A percentile compares a stretch with the other conserved stretches of the same genome.
Evolutionary conservation across 2,329 filamentous ascomycete species (phyloP).

Genomic region (Xylaria sp.): DNA sequence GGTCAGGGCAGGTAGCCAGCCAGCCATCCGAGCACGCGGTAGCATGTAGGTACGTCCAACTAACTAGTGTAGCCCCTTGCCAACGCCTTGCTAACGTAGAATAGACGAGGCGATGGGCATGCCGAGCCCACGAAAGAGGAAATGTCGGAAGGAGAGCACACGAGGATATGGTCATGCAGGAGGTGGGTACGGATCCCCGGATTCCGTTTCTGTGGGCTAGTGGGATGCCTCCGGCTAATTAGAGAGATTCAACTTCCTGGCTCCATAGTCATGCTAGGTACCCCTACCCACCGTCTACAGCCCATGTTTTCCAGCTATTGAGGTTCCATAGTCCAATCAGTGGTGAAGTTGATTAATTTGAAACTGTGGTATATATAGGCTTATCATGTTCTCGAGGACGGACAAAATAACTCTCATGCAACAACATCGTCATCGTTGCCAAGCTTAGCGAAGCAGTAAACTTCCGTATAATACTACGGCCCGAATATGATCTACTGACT

Average conservation of each 20-base stretch:
- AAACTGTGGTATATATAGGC: neutral
- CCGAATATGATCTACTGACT: neutral
- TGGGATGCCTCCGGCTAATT: constrained; percentile 18
- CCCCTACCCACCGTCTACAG: neutral
- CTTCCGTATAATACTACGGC: neutral
- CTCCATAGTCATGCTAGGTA: constrained; percentile 4
- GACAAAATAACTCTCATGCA: neutral
- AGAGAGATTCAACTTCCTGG: neutral
- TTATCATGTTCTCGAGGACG: too few species aligned
- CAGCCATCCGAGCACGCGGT: constrained; percentile 7
- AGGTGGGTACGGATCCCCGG: constrained; percentile 13
- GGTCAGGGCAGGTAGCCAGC: neutral
- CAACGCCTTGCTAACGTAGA: constrained; percentile 1
- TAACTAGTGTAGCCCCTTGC: too few species aligned
- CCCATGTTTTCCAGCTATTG: neutral
- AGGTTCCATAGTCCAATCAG: neutral
- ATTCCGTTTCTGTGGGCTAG: constrained; percentile 15
- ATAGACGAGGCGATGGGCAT: neutral
- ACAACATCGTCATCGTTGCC: neutral
- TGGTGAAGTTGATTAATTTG: neutral
- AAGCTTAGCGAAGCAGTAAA: neutral
- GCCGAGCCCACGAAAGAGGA: constrained; percentile 19
- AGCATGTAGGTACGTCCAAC: neutral
- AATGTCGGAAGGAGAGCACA: constrained; percentile 23
- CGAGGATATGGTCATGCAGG: constrained; percentile 3